Evolutionary conservation across 257 asterid species (phyloP), one percentile per base, ranked within the genome.

Genomic region (Sherardia arvensis): DNA sequence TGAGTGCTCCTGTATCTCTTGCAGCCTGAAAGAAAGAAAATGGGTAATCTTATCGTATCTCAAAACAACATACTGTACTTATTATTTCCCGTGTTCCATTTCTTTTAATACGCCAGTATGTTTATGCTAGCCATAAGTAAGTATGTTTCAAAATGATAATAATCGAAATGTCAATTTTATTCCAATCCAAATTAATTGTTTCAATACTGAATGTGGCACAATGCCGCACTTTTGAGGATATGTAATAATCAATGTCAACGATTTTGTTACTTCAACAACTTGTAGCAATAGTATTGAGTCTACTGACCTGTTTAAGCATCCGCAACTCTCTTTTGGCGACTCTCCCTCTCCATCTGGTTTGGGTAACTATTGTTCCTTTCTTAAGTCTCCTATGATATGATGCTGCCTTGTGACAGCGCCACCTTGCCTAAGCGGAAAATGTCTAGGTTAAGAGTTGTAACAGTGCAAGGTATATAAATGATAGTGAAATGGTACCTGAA

Each of bases 1-100:
- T 89, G 73, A 92, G 91, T 32, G 95, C 97, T 76, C 99, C 99
- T 22, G 99, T 92, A 61, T 92, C 99, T 76, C 96, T 87, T 45
- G 99, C 97, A 80, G 95, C 97, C 96, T 91, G 84, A 72, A 80
- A 23, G 71, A 47, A 59, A 30, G 61, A n/a, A 67, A 38, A 8
- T 14, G 69, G 57, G 40, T 9, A 43, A 48, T 30, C 22, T 28
- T 21, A 43, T 17, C 22, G 22, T 7, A 40, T 53, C 53, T 30
- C 29, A 43, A 51, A 71, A 34, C 26, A 27, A 17, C 10, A 36
- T 3, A 34, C 27, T n/a, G 57, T 65, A 56, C 29, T 11, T 20
- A 30, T 22, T 43, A 17, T 9, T 45, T 26, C 15, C 14, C 17
- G 7, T 63, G 20, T 45, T 18, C 4, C 36, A 8, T 48, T 64